Conservation (phyloP, 73 alveolate genomes). For the Symbiodinium pilosum region DNA sequence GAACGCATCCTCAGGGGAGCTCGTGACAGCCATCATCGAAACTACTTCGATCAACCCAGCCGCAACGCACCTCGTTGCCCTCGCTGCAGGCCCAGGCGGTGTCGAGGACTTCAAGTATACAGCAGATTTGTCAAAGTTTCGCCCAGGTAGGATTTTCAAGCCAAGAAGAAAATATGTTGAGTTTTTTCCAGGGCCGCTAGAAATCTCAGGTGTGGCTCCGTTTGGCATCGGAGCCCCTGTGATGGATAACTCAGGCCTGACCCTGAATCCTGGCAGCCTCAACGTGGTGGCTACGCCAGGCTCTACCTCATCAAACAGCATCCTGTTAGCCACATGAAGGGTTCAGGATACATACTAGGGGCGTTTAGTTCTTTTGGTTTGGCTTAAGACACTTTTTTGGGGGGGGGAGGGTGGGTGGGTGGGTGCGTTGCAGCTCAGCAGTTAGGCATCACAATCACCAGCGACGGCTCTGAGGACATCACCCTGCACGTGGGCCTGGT, state of each 20-base stretch:
- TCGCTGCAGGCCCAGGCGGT: conserved; percentile 54
- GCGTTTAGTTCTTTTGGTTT: no score
- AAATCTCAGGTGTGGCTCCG: conserved; percentile 7
- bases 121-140: no score
- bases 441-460: conserved; percentile 32
- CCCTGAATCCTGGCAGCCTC: neutral
- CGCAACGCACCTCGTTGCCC: conserved; percentile 42
- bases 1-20: neutral
- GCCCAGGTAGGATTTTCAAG: no score
- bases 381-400: no score
- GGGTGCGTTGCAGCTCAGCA: no score
- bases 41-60: conserved; percentile 9
- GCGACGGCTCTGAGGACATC: neutral
- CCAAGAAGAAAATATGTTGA: no score
- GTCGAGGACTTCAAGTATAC: no score
- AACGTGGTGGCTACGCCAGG: conserved; percentile 20
- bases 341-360: no score
- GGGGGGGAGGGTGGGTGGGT: no score
- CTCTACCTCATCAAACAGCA: neutral
- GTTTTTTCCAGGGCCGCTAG: no score
- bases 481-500: conserved; percentile 4
- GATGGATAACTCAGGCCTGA: conserved; percentile 56
- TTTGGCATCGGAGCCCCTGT: conserved; percentile 19
- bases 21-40: neutral
- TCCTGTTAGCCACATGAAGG: no score